Evolutionary conservation across 208 protist species (phyloP).

Genomic region (Entamoeba histolytica): DNA sequence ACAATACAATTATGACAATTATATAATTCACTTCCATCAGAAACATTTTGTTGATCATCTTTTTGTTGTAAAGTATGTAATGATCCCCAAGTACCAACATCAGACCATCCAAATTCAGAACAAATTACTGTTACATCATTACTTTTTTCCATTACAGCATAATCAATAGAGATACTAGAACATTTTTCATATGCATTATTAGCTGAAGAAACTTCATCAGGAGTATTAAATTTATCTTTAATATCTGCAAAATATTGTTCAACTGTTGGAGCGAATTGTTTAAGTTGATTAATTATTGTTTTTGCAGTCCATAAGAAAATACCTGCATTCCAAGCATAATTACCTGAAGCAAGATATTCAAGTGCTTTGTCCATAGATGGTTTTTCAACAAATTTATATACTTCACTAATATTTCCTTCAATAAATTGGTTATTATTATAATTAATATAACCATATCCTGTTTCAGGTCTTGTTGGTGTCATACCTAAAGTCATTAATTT

Average conservation of each 20-base stretch:
- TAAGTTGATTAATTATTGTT: not conserved
- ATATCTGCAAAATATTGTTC: not conserved
- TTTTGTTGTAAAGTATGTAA: not conserved
- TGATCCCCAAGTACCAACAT: not conserved
- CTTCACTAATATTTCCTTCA: too few species aligned
- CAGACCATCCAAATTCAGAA: not conserved
- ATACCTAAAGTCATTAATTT: slow-evolving; percentile 2
- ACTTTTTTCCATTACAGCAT: not conserved
- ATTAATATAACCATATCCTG: not conserved
- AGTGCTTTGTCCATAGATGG: not conserved
- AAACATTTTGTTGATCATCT: not conserved
- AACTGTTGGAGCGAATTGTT: not conserved
- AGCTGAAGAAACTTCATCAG: not conserved
- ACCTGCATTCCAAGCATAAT: not conserved
- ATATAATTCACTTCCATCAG: not conserved
- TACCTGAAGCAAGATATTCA: not conserved
- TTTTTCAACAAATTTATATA: not conserved
- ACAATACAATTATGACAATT: not conserved
- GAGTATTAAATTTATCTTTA: not conserved
- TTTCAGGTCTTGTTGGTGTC: not conserved
- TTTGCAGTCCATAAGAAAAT: not conserved
- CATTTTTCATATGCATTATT: not conserved
- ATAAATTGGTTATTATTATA: not conserved
- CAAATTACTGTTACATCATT: not conserved
- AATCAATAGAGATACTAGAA: not conserved